Evolutionary conservation across 2,329 filamentous ascomycete species (phyloP), one percentile per base, ranked within the genome.

Genomic region (Tolypocladium paradoxum): DNA sequence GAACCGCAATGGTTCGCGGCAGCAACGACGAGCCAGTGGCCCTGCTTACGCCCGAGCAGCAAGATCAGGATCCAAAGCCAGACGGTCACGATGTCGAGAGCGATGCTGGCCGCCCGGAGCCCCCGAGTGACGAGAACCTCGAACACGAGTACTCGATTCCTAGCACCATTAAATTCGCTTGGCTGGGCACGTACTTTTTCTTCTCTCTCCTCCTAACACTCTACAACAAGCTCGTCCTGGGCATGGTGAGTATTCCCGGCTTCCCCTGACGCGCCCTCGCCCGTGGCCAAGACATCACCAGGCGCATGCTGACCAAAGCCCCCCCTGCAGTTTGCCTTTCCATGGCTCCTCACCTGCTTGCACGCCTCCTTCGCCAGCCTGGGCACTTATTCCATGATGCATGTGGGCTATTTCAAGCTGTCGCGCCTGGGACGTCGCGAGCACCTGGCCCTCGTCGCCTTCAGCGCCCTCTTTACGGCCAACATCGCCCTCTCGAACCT

Each of bases 401-500:
- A 75, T 54, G 64, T 72, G 53, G 78, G 78, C 50, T 70, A 76
- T 51, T 77, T 83, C 61, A 73, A 73, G 59, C 68, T 79, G 51
- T 77, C 78, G 12, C 71, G 73, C 53, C 68, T 84, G 38, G 73
- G 72, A 4, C 70, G 71, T 33, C 73, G 72, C 33, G 79, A 83
- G 62, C 76, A 81, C 63, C 64, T 79, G 43, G 72, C 75, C n/a
- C 72, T 83, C 40, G 66, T 81, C 34, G 72, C 76, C 48, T 84
- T 84, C 64, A 83, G 81, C 36, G 70, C 76, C 40, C 73, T 84
- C 8, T 84, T 82, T 66, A 83, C 81, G 18, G 72, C 80, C 63
- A 84, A 84, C 65, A 83, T 84, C 58, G 81, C 81, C 54, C 76
- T 82, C 47, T 82, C 78, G n/a, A 83, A 83, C 65, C 72, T 82